These are phyloP conservation scores for Penicillium waksmanii DNA, from an alignment of 495 filamentous ascomycete species.

Conservation along the genomic window DNA sequence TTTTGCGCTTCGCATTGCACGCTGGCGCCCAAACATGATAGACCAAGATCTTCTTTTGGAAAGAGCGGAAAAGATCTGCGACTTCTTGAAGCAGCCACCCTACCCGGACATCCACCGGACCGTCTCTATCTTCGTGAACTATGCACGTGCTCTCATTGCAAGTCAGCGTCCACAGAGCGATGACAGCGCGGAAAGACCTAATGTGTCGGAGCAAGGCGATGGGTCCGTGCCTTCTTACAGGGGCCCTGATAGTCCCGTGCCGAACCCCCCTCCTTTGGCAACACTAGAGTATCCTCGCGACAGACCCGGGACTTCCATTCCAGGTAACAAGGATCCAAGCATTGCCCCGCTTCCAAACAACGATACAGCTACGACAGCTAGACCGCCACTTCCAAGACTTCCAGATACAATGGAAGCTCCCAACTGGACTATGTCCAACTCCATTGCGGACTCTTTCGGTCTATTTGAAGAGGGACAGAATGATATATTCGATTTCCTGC, in stretches of 20 bases:
- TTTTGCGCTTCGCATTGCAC: constrained; percentile 44
- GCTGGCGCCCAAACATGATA: constrained; percentile 46
- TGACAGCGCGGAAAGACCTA: constrained; percentile 22
- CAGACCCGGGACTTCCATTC: constrained; percentile 20
- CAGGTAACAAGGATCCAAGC: constrained; percentile 28
- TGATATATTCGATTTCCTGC: constrained; percentile 50
- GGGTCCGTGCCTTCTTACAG: constrained; percentile 18
- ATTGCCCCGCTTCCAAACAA: constrained; percentile 25
- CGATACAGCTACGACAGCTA: constrained; percentile 28
- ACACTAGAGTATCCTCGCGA: constrained; percentile 29
- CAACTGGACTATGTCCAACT: constrained; percentile 47
- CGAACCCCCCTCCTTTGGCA: constrained; percentile 25
- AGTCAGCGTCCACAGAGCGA: constrained; percentile 33
- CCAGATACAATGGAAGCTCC: constrained; percentile 45
- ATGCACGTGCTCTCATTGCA: constrained; percentile 43
- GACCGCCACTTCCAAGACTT: constrained; percentile 36
- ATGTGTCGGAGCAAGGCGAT: constrained; percentile 23
- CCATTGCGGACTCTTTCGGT: constrained; percentile 49
- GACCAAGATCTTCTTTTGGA: constrained; percentile 40
- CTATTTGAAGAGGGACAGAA: constrained; percentile 51
- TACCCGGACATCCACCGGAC: constrained; percentile 51
- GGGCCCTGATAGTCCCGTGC: constrained; percentile 25
- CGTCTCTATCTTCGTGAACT: constrained; percentile 48
- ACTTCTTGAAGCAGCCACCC: constrained; percentile 46
- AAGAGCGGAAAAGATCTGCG: constrained; percentile 42